These are phyloP conservation scores for Wickerhamomyces rabaulensis DNA, from an alignment of 805 yeast genomes.

Conservation along the genomic window DNA sequence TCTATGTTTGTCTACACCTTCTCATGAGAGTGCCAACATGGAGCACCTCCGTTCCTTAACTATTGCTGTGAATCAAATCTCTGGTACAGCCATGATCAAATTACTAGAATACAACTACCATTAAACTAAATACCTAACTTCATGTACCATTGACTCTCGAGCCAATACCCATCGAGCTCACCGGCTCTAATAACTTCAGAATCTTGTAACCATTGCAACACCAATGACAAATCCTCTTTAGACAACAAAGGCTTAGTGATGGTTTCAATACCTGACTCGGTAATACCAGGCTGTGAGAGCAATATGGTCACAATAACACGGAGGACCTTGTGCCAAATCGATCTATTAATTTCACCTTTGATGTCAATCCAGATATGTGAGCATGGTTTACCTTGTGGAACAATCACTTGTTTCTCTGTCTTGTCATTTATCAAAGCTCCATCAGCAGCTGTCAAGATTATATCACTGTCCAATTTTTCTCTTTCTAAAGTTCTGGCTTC, in stretches of 20 bases:
- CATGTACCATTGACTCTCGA: constrained; percentile 41
- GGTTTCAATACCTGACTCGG: constrained; percentile 18
- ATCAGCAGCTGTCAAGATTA: constrained; percentile 31
- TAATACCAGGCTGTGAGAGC: constrained; percentile 52
- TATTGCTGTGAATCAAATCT: no score
- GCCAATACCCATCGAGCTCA: constrained; percentile 36
- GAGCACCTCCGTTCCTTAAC: no score
- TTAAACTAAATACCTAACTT: constrained; percentile 27
- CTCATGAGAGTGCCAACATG: no score
- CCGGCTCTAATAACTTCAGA: constrained; percentile 33
- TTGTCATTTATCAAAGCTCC: constrained; percentile 4
- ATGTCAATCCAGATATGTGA: constrained; percentile 70
- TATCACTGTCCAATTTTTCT: constrained; percentile 60
- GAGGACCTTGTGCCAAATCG: constrained; percentile 56
- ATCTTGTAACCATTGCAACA: constrained; percentile 41
- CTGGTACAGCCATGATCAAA: no score
- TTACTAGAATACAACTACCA: no score
- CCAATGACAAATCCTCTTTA: constrained; percentile 29
- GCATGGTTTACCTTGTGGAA: constrained; percentile 59
- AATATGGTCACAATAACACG: constrained; percentile 40
- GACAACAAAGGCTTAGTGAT: constrained; percentile 17
- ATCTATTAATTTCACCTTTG: constrained; percentile 50
- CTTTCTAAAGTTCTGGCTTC: constrained; percentile 73
- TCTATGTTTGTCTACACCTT: no score
- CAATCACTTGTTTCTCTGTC: constrained; percentile 26